These are phyloP conservation scores for Cyberlindnera maritima DNA, from an alignment of 805 yeast species.

Conservation along the genomic window DNA sequence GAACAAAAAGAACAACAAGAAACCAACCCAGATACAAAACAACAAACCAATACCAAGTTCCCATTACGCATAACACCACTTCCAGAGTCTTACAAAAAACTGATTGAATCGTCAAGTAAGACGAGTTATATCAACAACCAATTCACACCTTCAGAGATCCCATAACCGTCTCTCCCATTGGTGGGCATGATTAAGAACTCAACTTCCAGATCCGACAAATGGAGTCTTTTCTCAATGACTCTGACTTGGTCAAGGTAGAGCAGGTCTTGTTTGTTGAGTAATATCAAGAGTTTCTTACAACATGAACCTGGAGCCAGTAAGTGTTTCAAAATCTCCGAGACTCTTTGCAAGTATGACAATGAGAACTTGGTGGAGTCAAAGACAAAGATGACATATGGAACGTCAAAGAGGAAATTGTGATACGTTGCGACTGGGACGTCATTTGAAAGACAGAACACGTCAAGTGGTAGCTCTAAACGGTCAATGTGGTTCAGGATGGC, in stretches of 20 bases:
- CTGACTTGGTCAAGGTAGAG: conserved; percentile 2
- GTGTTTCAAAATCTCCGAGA: conserved; percentile 6
- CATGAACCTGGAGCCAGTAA: conserved; percentile 6
- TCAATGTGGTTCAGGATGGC: conserved; percentile 18
- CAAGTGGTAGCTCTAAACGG: conserved; percentile 13
- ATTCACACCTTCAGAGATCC: conserved; percentile 27
- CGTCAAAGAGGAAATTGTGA: conserved; percentile 22
- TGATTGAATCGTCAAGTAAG: conserved; percentile 26
- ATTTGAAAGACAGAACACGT: conserved; percentile 20
- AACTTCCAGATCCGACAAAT: conserved; percentile 5
- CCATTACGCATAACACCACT: conserved; percentile 18
- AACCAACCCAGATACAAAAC: neutral
- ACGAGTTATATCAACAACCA: conserved; percentile 27
- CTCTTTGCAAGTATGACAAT: conserved; percentile 12
- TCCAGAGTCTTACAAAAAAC: conserved; percentile 28
- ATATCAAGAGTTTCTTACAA: conserved; percentile 19
- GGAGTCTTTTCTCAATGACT: conserved; percentile 16
- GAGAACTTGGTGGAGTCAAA: conserved; percentile 20
- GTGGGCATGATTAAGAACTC: conserved; percentile 22
- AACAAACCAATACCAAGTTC: neutral
- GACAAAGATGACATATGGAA: conserved; percentile 18
- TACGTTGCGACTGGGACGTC: conserved; percentile 20
- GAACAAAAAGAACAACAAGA: neutral
- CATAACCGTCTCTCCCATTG: conserved; percentile 19
- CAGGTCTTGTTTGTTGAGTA: conserved; percentile 23